phyloP scores from a whole-genome alignment of 768 basidiomycete species.

The Holtermannia corniformis region DNA sequence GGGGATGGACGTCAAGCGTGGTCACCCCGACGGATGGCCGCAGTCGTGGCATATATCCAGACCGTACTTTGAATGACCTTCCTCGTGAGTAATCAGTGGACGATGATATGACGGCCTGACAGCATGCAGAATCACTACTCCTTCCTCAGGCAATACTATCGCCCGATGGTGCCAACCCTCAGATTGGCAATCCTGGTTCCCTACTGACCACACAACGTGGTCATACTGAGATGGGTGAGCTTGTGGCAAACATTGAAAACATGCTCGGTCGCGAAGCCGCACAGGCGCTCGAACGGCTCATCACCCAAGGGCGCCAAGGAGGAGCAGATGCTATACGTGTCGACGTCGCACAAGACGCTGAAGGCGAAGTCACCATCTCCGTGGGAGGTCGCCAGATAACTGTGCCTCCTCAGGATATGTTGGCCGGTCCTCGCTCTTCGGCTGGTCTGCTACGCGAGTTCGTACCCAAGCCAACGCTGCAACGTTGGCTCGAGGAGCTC shows the following conservation, averaged over 20 bases:
- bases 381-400: constrained; percentile 11
- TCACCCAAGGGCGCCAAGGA: constrained; percentile 53
- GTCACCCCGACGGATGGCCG: too few species aligned
- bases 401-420: constrained; percentile 3
- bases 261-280: constrained; percentile 71
- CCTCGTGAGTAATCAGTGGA: too few species aligned
- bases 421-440: neutral
- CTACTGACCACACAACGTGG: too few species aligned
- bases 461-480: constrained; percentile 67
- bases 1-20: neutral
- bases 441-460: constrained; percentile 42
- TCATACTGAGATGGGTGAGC: constrained; percentile 46
- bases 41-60: too few species aligned
- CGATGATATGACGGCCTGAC: too few species aligned
- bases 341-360: constrained; percentile 50
- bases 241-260: constrained; percentile 68
- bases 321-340: constrained; percentile 63
- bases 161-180: too few species aligned
- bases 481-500: constrained; percentile 83
- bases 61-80: too few species aligned
- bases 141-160: too few species aligned
- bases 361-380: constrained; percentile 15
- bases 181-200: too few species aligned
- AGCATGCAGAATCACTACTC: too few species aligned
- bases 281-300: constrained; percentile 73